Percentiles rank a stretch among this genome's conserved stretches.
These are phyloP conservation scores for Magnolia sinica DNA, from an alignment of 164 flowering plant genomes.

Conservation along the genomic window DNA sequence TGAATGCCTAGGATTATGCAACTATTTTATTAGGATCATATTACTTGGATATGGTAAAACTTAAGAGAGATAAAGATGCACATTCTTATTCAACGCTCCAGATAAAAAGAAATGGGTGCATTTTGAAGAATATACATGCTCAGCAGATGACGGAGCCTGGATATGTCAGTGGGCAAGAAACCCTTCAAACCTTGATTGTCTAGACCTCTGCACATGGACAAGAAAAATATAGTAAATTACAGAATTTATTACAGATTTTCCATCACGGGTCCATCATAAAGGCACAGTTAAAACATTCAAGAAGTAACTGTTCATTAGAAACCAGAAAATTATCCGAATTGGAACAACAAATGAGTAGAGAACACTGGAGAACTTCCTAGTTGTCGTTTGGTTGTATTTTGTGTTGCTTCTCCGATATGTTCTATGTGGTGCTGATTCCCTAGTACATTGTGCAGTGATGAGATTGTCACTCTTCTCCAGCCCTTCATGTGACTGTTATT, in stretches of 20 bases:
- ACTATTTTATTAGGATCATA: background rate
- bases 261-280: background rate
- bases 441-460: too few species aligned
- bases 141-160: constrained; percentile 65
- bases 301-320: background rate
- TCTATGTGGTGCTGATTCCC: background rate
- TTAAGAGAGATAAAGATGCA: background rate
- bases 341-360: background rate
- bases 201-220: constrained; percentile 61
- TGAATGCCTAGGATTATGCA: background rate
- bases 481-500: too few species aligned
- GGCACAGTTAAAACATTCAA: background rate
- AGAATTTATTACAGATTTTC: background rate
- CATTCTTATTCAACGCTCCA: constrained; percentile 2
- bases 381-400: background rate
- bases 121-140: constrained; percentile 57
- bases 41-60: background rate
- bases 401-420: background rate
- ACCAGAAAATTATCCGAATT: background rate
- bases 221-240: background rate
- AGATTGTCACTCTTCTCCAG: too few species aligned
- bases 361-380: background rate
- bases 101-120: background rate
- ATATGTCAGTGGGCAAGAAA: constrained; percentile 70
- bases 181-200: constrained; percentile 95